Percentiles rank a stretch among this genome's conserved stretches.
Conservation (phyloP, 257 asterid genomes). For the Salvia miltiorrhiza region DNA sequence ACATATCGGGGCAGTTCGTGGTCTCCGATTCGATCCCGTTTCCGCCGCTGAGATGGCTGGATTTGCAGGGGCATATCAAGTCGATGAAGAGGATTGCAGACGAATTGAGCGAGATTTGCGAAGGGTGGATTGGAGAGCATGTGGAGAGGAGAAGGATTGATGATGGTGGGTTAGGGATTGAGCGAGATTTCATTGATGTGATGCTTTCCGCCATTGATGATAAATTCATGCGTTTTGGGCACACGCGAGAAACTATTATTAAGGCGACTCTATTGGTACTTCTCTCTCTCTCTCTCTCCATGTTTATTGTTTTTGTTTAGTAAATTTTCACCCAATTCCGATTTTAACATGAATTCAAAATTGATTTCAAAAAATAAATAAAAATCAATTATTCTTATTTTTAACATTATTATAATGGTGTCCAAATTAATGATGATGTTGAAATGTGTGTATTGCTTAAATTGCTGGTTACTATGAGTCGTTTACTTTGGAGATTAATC, state of each 20-base stretch:
- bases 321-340: too few species aligned
- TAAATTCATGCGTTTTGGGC: constrained; percentile 28
- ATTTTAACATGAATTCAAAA: too few species aligned
- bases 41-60: constrained; percentile 39
- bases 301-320: too few species aligned
- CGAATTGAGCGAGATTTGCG: constrained; percentile 30
- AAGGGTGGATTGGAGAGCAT: constrained; percentile 44
- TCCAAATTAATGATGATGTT: too few species aligned
- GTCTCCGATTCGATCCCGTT: constrained; percentile 38
- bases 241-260: constrained; percentile 28
- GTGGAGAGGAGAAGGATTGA: background rate
- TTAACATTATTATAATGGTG: too few species aligned
- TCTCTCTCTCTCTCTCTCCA: background rate
- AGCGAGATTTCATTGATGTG: constrained; percentile 50
- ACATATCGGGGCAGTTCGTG: constrained; percentile 30
- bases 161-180: background rate
- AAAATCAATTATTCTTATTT: too few species aligned
- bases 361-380: too few species aligned
- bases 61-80: constrained; percentile 37
- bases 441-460: too few species aligned
- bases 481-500: too few species aligned
- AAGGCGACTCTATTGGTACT: constrained; percentile 53
- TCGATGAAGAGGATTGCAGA: constrained; percentile 36
- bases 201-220: constrained; percentile 42
- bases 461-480: too few species aligned